Base-by-base conservation (phyloP, 2,329 filamentous ascomycete species). In the Pseudogymnoascus sp. region DNA sequence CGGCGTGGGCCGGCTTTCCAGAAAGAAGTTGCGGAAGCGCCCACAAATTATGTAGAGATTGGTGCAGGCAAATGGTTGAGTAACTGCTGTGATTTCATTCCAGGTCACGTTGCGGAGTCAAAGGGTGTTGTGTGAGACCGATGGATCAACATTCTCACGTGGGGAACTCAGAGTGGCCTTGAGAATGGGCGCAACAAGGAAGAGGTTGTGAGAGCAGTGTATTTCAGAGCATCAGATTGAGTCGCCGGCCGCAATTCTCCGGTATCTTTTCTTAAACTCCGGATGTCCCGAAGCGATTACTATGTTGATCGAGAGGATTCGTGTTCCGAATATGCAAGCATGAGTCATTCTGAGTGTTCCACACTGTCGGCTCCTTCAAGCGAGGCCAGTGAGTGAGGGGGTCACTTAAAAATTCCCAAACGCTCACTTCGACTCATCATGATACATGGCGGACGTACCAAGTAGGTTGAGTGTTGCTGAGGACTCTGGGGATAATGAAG, bases 291-390 rank as follows among this genome's bases (percentile, higher is more conserved):
- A 10, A 55, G n/a, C n/a, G 19, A 45, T 23, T 14, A 14, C 33
- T 4, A 7, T 33, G 45, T 19, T 19, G 45, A 19, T 31, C 2
- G 26, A 19, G 45, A 55, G 45, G 10, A 33, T 26, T 19, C 11
- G 45, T 29, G 26, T 19, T 6, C n/a, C 26, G n/a, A 55, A 31
- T 55, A 55, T 33, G 45, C 45, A 55, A 33, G n/a, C 45, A 55
- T 55, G 45, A 55, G 45, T 55, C 45, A 55, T 55, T 33, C 26
- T 55, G 45, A 55, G n/a, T 55, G 26, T 55, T 29, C 43, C 23
- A 49, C 43, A 6, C 4, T 0, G 8, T 55, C 10, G 19, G 45
- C 26, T 33, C n/a, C 26, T 33, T 12, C n/a, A 33, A 19, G n/a
- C 45, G 26, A 33, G 45, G 31, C 33, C n/a, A 33, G 5, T n/a